Conservation (phyloP, 2,329 filamentous ascomycete genomes). For the Sordariomycetes sp. region DNA sequence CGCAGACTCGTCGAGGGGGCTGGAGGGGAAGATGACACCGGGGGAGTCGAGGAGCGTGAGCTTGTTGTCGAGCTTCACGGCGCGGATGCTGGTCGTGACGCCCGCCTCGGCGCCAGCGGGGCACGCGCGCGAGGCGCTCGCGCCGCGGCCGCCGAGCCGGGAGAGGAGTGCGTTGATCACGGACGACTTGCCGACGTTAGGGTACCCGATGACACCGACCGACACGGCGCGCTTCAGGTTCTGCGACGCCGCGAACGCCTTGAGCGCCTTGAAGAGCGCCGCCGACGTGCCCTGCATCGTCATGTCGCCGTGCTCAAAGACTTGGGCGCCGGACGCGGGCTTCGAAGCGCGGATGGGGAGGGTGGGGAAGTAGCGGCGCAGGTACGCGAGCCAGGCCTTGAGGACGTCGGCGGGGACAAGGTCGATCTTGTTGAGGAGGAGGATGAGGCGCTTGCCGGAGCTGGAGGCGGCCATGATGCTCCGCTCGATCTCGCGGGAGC, state of each 20-base stretch:
- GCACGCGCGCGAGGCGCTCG: slow-evolving; percentile 49
- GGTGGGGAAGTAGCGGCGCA: slow-evolving; percentile 83
- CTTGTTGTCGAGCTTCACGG: slow-evolving; percentile 91
- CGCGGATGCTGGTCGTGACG: slow-evolving; percentile 75
- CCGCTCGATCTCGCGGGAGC: slow-evolving; percentile 82
- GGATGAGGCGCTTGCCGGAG: slow-evolving; percentile 75
- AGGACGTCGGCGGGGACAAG: slow-evolving; percentile 72
- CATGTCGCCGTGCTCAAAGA: slow-evolving; percentile 83
- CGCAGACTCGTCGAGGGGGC: slow-evolving; percentile 23
- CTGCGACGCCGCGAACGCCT: slow-evolving; percentile 71
- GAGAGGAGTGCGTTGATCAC: slow-evolving; percentile 88
- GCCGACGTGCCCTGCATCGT: slow-evolving; percentile 77
- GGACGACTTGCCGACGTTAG: slow-evolving; percentile 92
- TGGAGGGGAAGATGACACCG: slow-evolving; percentile 82
- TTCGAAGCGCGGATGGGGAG: slow-evolving; percentile 76
- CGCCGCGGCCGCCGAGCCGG: slow-evolving; percentile 52
- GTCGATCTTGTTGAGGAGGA: slow-evolving; percentile 93
- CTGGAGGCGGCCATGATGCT: slow-evolving; percentile 79
- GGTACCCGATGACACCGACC: slow-evolving; percentile 89
- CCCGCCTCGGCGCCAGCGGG: slow-evolving; percentile 85
- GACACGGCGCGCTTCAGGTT: slow-evolving; percentile 82
- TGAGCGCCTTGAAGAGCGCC: slow-evolving; percentile 77
- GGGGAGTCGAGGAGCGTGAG: slow-evolving; percentile 88
- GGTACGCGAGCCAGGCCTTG: slow-evolving; percentile 70
- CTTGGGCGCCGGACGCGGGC: slow-evolving; percentile 72